Evolutionary conservation across 371 early-diverging fungal genomes (phyloP).

Genomic region (Mucor indicus): DNA sequence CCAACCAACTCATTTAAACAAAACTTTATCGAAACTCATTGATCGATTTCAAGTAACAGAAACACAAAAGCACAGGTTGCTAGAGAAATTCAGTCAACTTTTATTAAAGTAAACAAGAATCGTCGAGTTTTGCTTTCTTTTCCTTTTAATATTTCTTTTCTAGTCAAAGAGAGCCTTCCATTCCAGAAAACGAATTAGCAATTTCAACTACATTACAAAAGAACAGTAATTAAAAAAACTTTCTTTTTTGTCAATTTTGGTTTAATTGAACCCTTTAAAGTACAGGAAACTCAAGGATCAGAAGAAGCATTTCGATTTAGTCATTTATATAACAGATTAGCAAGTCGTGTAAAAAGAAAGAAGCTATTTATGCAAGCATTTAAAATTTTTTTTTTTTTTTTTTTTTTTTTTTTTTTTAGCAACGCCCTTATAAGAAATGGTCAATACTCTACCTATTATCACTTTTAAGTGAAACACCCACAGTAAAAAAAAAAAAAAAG

Average conservation of each 20-base stretch:
- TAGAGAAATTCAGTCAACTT: not conserved
- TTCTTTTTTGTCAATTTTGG: not conserved
- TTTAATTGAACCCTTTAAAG: slow-evolving; percentile 27
- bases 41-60: not conserved
- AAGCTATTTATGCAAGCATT: not conserved
- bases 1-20: not conserved
- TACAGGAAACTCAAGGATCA: slow-evolving; percentile 43
- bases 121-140: not conserved
- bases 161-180: slow-evolving; percentile 42
- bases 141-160: not conserved
- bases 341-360: slow-evolving; percentile 41
- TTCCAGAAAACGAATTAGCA: slow-evolving; percentile 53
- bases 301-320: slow-evolving; percentile 64
- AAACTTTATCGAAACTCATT: not conserved
- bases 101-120: not conserved
- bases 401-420: slow-evolving; percentile 20
- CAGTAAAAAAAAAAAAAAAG: slow-evolving; percentile 6
- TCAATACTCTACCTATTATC: slow-evolving; percentile 70
- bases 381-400: not conserved
- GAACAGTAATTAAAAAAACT: not conserved
- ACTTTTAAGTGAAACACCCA: slow-evolving; percentile 41
- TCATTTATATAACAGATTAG: slow-evolving; percentile 61
- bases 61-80: not conserved
- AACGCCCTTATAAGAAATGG: slow-evolving; percentile 61
- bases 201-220: not conserved